phyloP scores from a whole-genome alignment of 306 rosid genomes.

The Casuarina equisetifolia region DNA sequence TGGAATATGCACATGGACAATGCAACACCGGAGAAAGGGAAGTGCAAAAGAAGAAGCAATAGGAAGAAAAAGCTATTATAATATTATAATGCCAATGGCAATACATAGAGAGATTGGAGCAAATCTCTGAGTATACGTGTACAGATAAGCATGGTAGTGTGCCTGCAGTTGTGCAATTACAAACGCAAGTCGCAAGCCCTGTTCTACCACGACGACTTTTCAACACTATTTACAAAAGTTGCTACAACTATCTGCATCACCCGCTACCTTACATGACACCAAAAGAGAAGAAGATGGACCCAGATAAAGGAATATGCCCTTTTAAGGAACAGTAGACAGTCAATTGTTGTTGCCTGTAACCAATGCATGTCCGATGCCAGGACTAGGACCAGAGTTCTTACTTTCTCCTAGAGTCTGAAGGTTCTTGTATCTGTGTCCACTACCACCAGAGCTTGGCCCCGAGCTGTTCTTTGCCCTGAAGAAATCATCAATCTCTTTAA shows the following conservation, averaged over 20 bases:
- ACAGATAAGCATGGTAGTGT: neutral
- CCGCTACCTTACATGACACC: neutral
- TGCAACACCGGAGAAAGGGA: neutral
- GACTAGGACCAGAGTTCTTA: conserved; percentile 45
- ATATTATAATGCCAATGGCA: neutral
- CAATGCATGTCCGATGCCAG: conserved; percentile 41
- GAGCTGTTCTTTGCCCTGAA: conserved; percentile 24
- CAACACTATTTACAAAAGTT: neutral
- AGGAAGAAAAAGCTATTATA: neutral
- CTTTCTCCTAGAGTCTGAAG: conserved; percentile 9
- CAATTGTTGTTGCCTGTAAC: neutral
- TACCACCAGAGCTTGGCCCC: conserved; percentile 32
- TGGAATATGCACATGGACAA: too few species aligned
- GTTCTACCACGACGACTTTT: neutral
- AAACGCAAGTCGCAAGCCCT: neutral
- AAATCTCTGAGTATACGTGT: neutral
- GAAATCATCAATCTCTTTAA: conserved; percentile 23
- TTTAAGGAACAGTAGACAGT: neutral
- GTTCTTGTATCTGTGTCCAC: conserved; percentile 25
- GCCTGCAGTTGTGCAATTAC: neutral
- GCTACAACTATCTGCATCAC: too few species aligned
- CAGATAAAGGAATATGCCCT: neutral
- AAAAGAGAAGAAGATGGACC: neutral
- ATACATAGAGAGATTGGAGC: neutral
- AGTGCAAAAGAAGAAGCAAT: neutral